phyloP scores from a whole-genome alignment of 768 basidiomycete species.

The Pisolithus orientalis region DNA sequence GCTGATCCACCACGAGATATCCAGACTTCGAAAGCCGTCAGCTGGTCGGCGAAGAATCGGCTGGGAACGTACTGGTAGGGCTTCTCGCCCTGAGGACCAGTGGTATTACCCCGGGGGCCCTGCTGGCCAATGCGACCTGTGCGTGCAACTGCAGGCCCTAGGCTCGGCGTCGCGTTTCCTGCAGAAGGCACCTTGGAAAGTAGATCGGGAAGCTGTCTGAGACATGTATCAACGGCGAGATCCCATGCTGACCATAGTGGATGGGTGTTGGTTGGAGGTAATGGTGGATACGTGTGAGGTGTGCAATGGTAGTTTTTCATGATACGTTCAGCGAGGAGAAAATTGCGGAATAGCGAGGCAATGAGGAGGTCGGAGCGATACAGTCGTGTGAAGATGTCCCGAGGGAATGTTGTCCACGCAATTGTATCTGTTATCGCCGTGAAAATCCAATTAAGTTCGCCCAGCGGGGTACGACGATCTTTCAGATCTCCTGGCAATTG shows the following conservation, averaged over 20 bases:
- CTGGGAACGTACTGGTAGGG: constrained; percentile 77
- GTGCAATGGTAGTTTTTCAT: constrained; percentile 99
- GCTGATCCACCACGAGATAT: constrained; percentile 90
- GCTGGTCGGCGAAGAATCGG: constrained; percentile 91
- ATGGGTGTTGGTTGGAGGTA: constrained; percentile 96
- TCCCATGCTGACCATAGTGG: constrained; percentile 98
- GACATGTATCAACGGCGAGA: constrained; percentile 88
- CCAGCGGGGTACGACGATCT: constrained; percentile 91
- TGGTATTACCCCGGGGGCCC: constrained; percentile 18
- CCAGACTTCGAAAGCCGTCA: constrained; percentile 98
- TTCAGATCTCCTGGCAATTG: constrained; percentile 96
- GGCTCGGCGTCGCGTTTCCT: constrained; percentile 14
- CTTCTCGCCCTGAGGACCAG: constrained; percentile 29
- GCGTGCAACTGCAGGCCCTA: constrained; percentile 8
- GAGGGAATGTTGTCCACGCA: constrained; percentile 96
- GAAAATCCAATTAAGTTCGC: constrained; percentile 99
- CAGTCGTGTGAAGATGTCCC: constrained; percentile 86
- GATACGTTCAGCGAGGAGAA: constrained; percentile 92
- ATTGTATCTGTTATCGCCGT: constrained; percentile 99
- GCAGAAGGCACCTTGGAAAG: constrained; percentile 37
- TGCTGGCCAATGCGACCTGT: constrained; percentile 14
- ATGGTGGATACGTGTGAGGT: constrained; percentile 85
- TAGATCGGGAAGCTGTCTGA: constrained; percentile 88
- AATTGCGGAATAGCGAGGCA: constrained; percentile 94
- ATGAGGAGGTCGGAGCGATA: constrained; percentile 95